phyloP scores from a whole-genome alignment of 306 rosid species.

The Potentilla sterilis region DNA sequence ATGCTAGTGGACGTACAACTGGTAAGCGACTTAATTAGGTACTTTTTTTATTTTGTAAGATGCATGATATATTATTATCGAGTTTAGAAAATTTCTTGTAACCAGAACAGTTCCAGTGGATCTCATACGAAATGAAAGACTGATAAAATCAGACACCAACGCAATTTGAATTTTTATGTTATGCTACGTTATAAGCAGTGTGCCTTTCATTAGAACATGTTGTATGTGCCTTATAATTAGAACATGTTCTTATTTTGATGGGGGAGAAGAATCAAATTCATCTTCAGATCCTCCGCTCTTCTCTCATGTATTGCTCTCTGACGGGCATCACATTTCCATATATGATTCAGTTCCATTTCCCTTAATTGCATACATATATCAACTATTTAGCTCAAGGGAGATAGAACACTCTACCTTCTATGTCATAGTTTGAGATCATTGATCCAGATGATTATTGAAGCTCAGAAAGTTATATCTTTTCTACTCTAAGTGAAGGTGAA shows the following conservation, averaged over 20 bases:
- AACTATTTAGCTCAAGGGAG: not conserved
- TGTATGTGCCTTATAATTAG: not conserved
- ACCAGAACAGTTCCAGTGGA: not conserved
- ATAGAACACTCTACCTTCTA: not conserved
- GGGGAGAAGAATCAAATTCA: not conserved
- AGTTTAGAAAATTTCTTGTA: not conserved
- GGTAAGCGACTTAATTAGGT: slow-evolving; percentile 44
- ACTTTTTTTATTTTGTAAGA: not conserved
- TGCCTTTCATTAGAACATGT: not conserved
- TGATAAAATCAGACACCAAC: no score
- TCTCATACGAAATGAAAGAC: not conserved
- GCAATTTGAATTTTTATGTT: not conserved
- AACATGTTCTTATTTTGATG: not conserved
- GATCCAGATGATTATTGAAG: not conserved
- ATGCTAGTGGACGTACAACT: slow-evolving; percentile 97
- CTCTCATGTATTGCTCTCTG: slow-evolving; percentile 4
- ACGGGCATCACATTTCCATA: not conserved
- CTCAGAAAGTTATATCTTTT: not conserved
- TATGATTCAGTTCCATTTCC: not conserved
- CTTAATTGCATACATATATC: not conserved
- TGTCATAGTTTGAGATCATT: not conserved
- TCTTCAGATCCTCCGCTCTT: not conserved
- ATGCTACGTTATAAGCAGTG: not conserved
- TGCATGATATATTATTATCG: not conserved
- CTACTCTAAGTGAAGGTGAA: not conserved